These are phyloP conservation scores for Jacaranda mimosifolia DNA, from an alignment of 257 asterid species.

Conservation along the genomic window DNA sequence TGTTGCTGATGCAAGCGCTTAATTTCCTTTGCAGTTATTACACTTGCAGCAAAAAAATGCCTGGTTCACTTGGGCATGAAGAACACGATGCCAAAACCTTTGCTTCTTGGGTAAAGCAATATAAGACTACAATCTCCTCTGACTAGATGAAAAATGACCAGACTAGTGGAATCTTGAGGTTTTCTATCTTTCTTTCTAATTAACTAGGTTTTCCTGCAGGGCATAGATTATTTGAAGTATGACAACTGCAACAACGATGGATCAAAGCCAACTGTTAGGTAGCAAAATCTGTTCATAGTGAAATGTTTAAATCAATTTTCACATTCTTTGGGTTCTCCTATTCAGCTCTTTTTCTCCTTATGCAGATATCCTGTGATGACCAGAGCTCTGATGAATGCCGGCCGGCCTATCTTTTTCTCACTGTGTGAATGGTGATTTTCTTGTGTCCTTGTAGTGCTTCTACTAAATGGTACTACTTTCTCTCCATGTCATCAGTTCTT, in stretches of 20 bases:
- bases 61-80: slow-evolving; percentile 94
- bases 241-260: slow-evolving; percentile 85
- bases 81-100: slow-evolving; percentile 87
- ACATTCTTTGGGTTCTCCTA: slow-evolving; percentile 2
- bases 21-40: slow-evolving; percentile 57
- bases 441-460: not conserved
- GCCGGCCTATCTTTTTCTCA: slow-evolving; percentile 79
- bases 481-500: not conserved
- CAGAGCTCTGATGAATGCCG: slow-evolving; percentile 76
- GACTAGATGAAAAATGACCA: not conserved
- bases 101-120: slow-evolving; percentile 73
- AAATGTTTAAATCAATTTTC: slow-evolving; percentile 12
- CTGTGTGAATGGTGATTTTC: slow-evolving; percentile 84
- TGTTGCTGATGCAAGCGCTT: not conserved
- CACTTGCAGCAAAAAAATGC: slow-evolving; percentile 85
- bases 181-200: not conserved
- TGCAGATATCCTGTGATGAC: slow-evolving; percentile 89
- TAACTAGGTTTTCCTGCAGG: slow-evolving; percentile 51
- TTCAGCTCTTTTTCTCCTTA: slow-evolving; percentile 7
- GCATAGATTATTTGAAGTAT: slow-evolving; percentile 91
- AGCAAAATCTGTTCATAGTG: slow-evolving; percentile 11
- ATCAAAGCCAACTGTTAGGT: slow-evolving; percentile 74
- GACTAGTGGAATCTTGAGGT: not conserved
- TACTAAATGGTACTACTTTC: not conserved
- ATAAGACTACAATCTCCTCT: not conserved